A percentile compares a stretch with the other conserved stretches of the same genome.
Conservation (phyloP, 1,284 basidiomycete genomes). For the Ganoderma multipileum region DNA sequence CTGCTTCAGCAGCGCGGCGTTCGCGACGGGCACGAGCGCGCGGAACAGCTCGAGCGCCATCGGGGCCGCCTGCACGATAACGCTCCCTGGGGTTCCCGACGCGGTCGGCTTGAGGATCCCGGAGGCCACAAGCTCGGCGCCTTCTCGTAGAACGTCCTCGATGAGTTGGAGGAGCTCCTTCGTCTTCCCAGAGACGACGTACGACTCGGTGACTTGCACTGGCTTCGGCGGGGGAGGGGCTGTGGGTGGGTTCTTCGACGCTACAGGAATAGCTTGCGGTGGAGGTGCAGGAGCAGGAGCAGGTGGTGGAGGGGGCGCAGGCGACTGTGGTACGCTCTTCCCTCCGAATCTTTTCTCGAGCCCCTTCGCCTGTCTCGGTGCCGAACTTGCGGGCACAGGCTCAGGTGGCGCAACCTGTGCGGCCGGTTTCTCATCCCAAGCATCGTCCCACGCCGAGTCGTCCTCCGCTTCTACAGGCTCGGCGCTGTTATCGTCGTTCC, state of each 20-base stretch:
- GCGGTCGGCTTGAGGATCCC: conserved; percentile 51
- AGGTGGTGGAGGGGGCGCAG: conserved; percentile 32
- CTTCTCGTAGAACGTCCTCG: conserved; percentile 64
- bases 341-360: conserved; percentile 65
- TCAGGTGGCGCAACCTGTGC: conserved; percentile 35
- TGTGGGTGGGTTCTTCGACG: conserved; percentile 8
- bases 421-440: conserved; percentile 59
- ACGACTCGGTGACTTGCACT: conserved; percentile 53
- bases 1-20: conserved; percentile 56
- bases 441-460: conserved; percentile 59
- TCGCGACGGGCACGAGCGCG: conserved; percentile 81
- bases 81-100: conserved; percentile 50
- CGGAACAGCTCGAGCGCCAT: conserved; percentile 84
- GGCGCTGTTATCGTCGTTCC: conserved; percentile 62
- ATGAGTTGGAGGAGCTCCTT: conserved; percentile 67
- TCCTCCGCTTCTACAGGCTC: conserved; percentile 36
- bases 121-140: conserved; percentile 60
- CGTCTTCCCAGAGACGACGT: conserved; percentile 61
- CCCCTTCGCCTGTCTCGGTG: conserved; percentile 57
- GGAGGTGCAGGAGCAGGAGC: conserved; percentile 33
- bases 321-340: conserved; percentile 40
- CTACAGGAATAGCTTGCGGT: background rate
- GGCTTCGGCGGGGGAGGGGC: conserved; percentile 16
- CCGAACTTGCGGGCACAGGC: conserved; percentile 40
- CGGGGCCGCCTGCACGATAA: conserved; percentile 67